Base-by-base conservation (phyloP, 495 filamentous ascomycete genomes). In the Penicillium subrubescens region DNA sequence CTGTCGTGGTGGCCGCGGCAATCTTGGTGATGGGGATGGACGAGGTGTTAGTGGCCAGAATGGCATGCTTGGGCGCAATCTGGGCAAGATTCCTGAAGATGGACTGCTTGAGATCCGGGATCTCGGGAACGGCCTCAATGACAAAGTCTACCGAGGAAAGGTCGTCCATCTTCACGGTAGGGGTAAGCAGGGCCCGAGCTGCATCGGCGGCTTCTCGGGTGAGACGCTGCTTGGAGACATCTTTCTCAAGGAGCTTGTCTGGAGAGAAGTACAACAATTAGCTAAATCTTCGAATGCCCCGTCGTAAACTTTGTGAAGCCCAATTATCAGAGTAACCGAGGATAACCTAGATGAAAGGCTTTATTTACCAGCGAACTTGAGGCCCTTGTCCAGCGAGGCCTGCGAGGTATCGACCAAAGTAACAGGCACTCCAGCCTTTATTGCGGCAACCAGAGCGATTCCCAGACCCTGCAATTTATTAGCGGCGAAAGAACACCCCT, bases 21-120 rank as follows among this genome's bases (percentile, higher is more conserved):
- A 99, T 97, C 75, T 89, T 92, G 56, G 95, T 99, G 75, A 99
- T 97, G 56, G 91, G 92, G 72, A 99, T 98, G 59, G 93, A 97
- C 44, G 92, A 96, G 17, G 95, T 99, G 81, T 99, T 99, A 46
- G 95, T 99, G 17, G 95, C 93, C 29, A 99, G 87, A 67, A 98
- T 92, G 57, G 95, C 88, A 72, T 98, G 91, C 41, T 89, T 81
- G n/a, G 91, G 89, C 52, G 90, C 92, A 69, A 96, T 89, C 62
- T 91, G 80, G 5, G 95, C 93, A 12, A 99, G 85, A 66, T 88
- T 83, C 65, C 87, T 81, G 82, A 99, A 99, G 53, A 99, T 96
- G 64, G 86, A 85, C 51, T 87, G 87, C 77, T 99, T 99, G 59
- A 99, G 84, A 50, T 88, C 79, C 14, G 89, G 88, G 50, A 96